Percentiles rank a stretch among this genome's conserved stretches.
Evolutionary conservation across 1,139 yeast species (phyloP).

Genomic region (Saccharomyces pastorianus): DNA sequence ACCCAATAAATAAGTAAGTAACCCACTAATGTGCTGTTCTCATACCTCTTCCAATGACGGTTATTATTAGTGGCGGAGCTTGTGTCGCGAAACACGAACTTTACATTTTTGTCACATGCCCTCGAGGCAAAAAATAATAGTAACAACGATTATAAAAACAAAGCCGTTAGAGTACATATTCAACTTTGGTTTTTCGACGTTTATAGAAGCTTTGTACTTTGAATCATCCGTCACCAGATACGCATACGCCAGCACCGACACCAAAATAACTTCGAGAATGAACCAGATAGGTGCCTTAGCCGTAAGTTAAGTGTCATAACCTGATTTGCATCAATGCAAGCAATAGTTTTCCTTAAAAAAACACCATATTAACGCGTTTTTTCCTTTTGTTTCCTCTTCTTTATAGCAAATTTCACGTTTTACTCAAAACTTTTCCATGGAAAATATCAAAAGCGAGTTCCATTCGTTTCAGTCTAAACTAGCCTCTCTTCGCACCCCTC

Average conservation of each 20-base stretch:
- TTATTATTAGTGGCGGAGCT: background rate
- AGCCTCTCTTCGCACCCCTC: slow-evolving; percentile 75
- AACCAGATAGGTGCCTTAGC: slow-evolving; percentile 23
- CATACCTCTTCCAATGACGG: background rate
- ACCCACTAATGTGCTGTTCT: background rate
- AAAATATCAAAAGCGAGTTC: slow-evolving; percentile 26
- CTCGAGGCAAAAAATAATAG: background rate
- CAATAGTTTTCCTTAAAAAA: too few species aligned
- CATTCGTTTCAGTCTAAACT: slow-evolving; percentile 52
- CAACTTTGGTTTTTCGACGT: too few species aligned
- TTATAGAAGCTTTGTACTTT: background rate
- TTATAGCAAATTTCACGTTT: slow-evolving; percentile 24
- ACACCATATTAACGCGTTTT: background rate
- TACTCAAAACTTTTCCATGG: slow-evolving; percentile 27
- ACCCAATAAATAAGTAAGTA: background rate
- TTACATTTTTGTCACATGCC: background rate
- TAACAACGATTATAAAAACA: background rate
- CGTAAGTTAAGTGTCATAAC: slow-evolving; percentile 9
- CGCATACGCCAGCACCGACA: too few species aligned
- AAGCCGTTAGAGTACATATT: background rate
- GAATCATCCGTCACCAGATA: background rate
- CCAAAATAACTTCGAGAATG: slow-evolving; percentile 15
- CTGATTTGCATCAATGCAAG: background rate
- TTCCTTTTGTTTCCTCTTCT: background rate
- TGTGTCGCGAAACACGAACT: background rate